Conservation (phyloP, 805 yeast species). For the Candida coquimbonensis region DNA sequence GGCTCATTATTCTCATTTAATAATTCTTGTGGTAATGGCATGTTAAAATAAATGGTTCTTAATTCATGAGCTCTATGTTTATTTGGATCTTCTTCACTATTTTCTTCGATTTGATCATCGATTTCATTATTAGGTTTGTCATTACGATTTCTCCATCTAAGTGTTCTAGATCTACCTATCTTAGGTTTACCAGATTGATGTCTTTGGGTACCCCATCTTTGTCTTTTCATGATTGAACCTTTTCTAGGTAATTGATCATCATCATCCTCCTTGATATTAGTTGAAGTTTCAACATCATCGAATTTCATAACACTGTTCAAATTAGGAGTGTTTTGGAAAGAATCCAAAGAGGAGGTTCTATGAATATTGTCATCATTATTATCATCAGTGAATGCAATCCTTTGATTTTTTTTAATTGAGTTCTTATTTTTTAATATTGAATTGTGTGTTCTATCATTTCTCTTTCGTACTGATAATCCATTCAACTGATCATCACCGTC, state of each 20-base stretch:
- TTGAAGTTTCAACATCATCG: slow-evolving; percentile 8
- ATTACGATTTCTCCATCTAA: slow-evolving; percentile 37
- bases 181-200: slow-evolving; percentile 62
- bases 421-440: slow-evolving; percentile 18
- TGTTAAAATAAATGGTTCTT: slow-evolving; percentile 11
- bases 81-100: slow-evolving; percentile 23
- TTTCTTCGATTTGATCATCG: slow-evolving; percentile 22
- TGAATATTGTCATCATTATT: slow-evolving; percentile 14
- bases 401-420: slow-evolving; percentile 14
- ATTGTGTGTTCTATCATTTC: slow-evolving; percentile 4
- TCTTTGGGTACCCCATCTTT: slow-evolving; percentile 90
- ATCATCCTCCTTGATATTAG: slow-evolving; percentile 9
- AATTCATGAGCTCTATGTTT: slow-evolving; percentile 32
- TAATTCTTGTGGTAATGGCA: slow-evolving; percentile 8
- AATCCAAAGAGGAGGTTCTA: slow-evolving; percentile 16
- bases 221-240: slow-evolving; percentile 57
- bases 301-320: slow-evolving; percentile 19
- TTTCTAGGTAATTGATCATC: slow-evolving; percentile 24
- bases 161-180: slow-evolving; percentile 52
- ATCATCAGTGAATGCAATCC: slow-evolving; percentile 19
- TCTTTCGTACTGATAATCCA: slow-evolving; percentile 5
- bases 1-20: slow-evolving; percentile 7
- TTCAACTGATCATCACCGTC: slow-evolving; percentile 9
- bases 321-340: slow-evolving; percentile 21
- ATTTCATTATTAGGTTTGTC: slow-evolving; percentile 28